phyloP scores from a whole-genome alignment of 805 yeast genomes.

The Saturnispora diversa region DNA sequence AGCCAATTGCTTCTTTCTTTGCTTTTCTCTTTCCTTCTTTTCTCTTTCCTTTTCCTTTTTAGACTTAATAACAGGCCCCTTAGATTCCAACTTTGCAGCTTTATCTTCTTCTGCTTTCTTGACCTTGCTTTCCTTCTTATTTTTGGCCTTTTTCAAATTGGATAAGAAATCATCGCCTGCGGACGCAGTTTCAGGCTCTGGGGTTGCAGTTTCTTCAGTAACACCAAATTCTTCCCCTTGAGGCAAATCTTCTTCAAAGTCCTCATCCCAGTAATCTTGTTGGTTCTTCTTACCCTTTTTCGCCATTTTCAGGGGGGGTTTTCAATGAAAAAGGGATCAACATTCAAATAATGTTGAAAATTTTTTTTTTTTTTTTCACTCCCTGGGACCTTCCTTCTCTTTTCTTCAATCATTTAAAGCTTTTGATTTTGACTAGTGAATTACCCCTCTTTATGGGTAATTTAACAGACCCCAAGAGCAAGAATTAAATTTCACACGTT shows the following conservation, averaged over 20 bases:
- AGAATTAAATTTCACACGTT: constrained; percentile 5
- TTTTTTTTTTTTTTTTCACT: background rate
- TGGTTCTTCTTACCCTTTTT: constrained; percentile 52
- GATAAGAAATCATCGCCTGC: constrained; percentile 59
- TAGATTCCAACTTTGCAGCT: constrained; percentile 26
- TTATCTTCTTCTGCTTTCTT: constrained; percentile 49
- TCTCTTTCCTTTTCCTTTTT: constrained; percentile 94
- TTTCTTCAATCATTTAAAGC: background rate
- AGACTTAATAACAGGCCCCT: constrained; percentile 68
- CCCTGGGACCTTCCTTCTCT: background rate
- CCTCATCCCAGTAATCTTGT: constrained; percentile 77
- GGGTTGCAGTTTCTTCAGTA: constrained; percentile 21
- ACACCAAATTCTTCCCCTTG: constrained; percentile 48
- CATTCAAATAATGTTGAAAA: background rate
- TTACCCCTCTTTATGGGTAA: too few relatives aligned
- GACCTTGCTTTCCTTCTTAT: constrained; percentile 63
- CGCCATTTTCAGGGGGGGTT: constrained; percentile 13
- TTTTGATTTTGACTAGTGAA: background rate
- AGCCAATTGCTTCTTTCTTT: constrained; percentile 83
- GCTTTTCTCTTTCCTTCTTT: constrained; percentile 88
- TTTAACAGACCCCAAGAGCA: too few relatives aligned
- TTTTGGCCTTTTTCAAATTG: constrained; percentile 71
- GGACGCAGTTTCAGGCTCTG: constrained; percentile 24
- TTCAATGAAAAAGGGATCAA: background rate
- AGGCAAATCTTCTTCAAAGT: constrained; percentile 43